Base-by-base conservation (phyloP, 139 green algal genomes). In the Pseudopediastrum boryanum region DNA sequence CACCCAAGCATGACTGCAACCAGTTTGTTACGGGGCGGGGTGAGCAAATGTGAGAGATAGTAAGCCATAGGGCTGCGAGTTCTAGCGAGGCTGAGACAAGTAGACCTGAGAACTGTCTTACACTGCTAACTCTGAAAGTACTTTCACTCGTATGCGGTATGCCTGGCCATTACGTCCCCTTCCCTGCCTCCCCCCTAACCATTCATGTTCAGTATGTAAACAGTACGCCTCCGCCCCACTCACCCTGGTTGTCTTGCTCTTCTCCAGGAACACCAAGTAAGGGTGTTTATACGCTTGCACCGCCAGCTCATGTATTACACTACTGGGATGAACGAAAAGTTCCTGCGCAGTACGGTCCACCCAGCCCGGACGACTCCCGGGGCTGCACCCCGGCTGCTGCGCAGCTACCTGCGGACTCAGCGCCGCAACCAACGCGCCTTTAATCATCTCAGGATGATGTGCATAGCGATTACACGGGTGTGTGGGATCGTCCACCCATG, bases 391-490 rank as follows among this genome's bases (percentile, higher is more conserved):
- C 16, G 93, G 85, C 23, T 87, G 83, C 87, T 93, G 93, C 16
- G 89, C 83, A 1, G 94, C 95, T 29, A 98, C 75, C 35, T 96
- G 95, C 6, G 95, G 95, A 51, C 94, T 93, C 58, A 99, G 86
- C 0, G 95, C 94, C 0, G 93, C 94, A 13, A 82, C 82, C 79
- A 99, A 87, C 54, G 91, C 91, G 0, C 91, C 92, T 79, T 96
- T 96, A 3, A 97, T 68, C 77, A 94, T 75, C 50, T 54, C 39
- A 12, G 75, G 42, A 12, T 12, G 39, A 6, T 39, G 1, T 8
- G 76, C 27, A 29, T 48, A 78, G 19, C 42, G 54, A 13, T 69
- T 80, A 12, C 29, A 23, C 29, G 52, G 58, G 33, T 71, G 77
- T 21, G 42, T 44, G 19, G 48, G 35, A 9, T 75, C 71, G 61